Percentiles rank a stretch among this genome's conserved stretches.
phyloP scores from a whole-genome alignment of 2,329 filamentous ascomycete genomes.

The Neofusicoccum sp. region DNA sequence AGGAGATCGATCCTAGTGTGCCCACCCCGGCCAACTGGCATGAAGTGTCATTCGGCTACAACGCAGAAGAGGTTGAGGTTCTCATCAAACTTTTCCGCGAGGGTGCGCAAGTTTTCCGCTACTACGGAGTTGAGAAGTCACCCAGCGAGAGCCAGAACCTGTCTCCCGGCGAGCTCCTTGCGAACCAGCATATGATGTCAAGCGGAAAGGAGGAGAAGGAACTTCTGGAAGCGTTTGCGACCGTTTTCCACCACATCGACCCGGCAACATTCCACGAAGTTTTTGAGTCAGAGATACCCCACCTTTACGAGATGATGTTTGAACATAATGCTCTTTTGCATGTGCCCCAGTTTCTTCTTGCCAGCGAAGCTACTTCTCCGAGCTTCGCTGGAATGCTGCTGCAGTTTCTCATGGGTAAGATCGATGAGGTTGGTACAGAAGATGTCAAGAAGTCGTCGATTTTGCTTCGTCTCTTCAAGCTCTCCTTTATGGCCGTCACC shows the following conservation, averaged over 20 bases:
- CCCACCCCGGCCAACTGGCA: constrained; percentile 81
- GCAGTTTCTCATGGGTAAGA: constrained; percentile 94
- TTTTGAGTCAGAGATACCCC: constrained; percentile 94
- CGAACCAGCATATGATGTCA: constrained; percentile 83
- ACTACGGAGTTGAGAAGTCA: constrained; percentile 87
- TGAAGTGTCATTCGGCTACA: constrained; percentile 94
- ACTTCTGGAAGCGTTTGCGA: constrained; percentile 93
- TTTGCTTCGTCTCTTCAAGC: constrained; percentile 87
- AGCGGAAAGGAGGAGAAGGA: constrained; percentile 97
- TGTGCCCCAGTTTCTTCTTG: constrained; percentile 95
- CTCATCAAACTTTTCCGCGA: constrained; percentile 97
- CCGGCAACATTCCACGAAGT: constrained; percentile 98
- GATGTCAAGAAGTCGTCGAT: constrained; percentile 93
- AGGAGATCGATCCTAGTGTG: constrained; percentile 69
- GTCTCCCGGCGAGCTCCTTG: constrained; percentile 86
- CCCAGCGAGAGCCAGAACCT: constrained; percentile 69
- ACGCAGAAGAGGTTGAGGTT: constrained; percentile 93
- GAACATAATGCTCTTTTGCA: constrained; percentile 92
- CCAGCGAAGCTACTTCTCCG: constrained; percentile 96
- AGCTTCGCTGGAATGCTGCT: constrained; percentile 98
- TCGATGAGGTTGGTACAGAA: constrained; percentile 88
- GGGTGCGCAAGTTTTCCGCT: constrained; percentile 92
- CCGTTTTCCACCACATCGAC: constrained; percentile 97
- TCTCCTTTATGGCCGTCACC: constrained; percentile 99
- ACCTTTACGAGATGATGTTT: constrained; percentile 96